Conservation (phyloP, 202 grass and related monocot species). For the Carex arenaria region DNA sequence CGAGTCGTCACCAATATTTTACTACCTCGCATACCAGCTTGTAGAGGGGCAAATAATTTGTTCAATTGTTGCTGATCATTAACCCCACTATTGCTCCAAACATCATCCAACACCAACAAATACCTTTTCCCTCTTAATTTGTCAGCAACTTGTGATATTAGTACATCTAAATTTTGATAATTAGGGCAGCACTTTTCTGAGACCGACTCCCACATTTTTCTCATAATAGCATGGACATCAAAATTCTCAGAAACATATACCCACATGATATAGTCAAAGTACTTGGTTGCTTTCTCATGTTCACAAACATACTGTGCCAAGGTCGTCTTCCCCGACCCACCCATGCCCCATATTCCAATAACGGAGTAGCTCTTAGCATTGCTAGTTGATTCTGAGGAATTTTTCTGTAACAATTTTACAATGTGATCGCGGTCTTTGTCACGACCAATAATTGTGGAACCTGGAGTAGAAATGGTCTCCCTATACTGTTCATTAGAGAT, state of each 20-base stretch:
- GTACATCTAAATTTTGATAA: background rate
- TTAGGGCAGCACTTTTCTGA: background rate
- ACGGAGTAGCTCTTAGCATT: background rate
- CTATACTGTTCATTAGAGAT: background rate
- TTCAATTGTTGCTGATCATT: too few relatives aligned
- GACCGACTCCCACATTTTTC: too few relatives aligned
- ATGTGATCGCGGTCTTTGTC: background rate
- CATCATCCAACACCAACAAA: conserved; percentile 24
- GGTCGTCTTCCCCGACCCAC: background rate
- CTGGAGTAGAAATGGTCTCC: background rate
- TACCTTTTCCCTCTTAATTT: background rate
- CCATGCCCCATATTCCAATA: background rate
- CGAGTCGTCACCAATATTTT: conserved; percentile 26
- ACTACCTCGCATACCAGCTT: too few relatives aligned
- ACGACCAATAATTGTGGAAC: background rate
- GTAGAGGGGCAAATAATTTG: too few relatives aligned
- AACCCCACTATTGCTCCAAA: too few relatives aligned
- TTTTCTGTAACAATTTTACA: background rate
- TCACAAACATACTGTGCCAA: background rate
- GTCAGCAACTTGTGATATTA: background rate
- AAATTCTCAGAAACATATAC: too few relatives aligned
- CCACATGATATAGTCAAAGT: too few relatives aligned
- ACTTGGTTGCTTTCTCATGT: too few relatives aligned
- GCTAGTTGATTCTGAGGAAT: background rate
- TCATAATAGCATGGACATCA: too few relatives aligned